Conservation (phyloP, 164 flowering plant genomes). For the Piper betle region DNA sequence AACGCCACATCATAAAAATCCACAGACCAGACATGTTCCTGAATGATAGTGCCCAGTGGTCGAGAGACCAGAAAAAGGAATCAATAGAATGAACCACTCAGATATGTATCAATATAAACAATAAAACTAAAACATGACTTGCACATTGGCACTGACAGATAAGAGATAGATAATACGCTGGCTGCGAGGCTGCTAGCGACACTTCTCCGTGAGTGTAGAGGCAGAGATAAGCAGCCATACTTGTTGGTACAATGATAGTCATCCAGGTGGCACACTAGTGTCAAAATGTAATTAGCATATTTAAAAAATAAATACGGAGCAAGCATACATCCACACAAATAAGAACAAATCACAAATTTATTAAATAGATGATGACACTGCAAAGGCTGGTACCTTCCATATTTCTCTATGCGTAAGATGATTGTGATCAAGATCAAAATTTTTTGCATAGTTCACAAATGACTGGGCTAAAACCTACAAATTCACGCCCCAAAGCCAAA, state of each 20-base stretch:
- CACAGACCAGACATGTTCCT: no score
- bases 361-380: not conserved
- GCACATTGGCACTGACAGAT: conserved; percentile 4
- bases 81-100: not conserved
- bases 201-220: conserved; percentile 98
- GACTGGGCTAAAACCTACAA: conserved; percentile 82
- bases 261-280: conserved; percentile 95
- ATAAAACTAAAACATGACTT: not conserved
- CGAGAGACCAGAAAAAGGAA: no score
- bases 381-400: conserved; percentile 66
- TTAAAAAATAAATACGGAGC: not conserved
- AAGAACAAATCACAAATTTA: not conserved
- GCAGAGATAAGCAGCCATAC: conserved; percentile 93
- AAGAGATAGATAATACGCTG: conserved; percentile 93
- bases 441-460: conserved; percentile 57
- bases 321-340: not conserved
- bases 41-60: no score
- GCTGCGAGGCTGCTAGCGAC: conserved; percentile 93
- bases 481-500: conserved; percentile 97
- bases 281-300: not conserved
- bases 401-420: conserved; percentile 85
- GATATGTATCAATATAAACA: not conserved
- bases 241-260: conserved; percentile 86
- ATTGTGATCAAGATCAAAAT: conserved; percentile 80
- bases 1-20: no score